Evolutionary conservation across 345 rosid genomes (phyloP).

Genomic region (Syzygium aqueum): DNA sequence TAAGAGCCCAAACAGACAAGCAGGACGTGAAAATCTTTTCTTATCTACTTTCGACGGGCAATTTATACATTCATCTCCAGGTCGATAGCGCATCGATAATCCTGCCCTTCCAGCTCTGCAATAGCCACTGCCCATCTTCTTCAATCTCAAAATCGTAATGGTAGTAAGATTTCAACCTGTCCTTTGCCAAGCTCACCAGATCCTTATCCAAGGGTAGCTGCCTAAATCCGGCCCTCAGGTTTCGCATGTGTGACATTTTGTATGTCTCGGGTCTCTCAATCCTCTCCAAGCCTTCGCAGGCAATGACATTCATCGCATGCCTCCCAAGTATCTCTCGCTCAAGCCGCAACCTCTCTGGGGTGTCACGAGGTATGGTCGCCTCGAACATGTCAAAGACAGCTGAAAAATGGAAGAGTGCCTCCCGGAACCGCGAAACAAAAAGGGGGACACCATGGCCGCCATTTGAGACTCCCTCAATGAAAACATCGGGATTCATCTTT

Average conservation of each 20-base stretch:
- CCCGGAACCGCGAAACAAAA: constrained; percentile 40
- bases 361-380: constrained; percentile 28
- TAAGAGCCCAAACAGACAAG: background rate
- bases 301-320: constrained; percentile 44
- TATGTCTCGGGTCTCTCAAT: constrained; percentile 48
- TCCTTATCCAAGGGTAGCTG: constrained; percentile 24
- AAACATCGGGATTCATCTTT: constrained; percentile 27
- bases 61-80: constrained; percentile 6
- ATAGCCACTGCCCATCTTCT: constrained; percentile 31
- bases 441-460: constrained; percentile 46
- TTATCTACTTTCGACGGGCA: background rate
- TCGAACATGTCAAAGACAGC: constrained; percentile 47
- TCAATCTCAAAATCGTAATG: constrained; percentile 31
- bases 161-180: constrained; percentile 14
- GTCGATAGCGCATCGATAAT: constrained; percentile 21
- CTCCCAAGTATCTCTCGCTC: constrained; percentile 35
- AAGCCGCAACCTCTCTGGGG: constrained; percentile 29
- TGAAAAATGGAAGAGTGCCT: constrained; percentile 52
- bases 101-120: constrained; percentile 40
- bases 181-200: constrained; percentile 16
- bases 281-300: constrained; percentile 52
- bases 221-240: constrained; percentile 23
- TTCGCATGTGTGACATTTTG: constrained; percentile 25
- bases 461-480: constrained; percentile 29
- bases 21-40: background rate